Evolutionary conservation across 2,329 filamentous ascomycete genomes (phyloP), one percentile per base, ranked within the genome.

Genomic region (Nannizziopsis arthrosporioides): DNA sequence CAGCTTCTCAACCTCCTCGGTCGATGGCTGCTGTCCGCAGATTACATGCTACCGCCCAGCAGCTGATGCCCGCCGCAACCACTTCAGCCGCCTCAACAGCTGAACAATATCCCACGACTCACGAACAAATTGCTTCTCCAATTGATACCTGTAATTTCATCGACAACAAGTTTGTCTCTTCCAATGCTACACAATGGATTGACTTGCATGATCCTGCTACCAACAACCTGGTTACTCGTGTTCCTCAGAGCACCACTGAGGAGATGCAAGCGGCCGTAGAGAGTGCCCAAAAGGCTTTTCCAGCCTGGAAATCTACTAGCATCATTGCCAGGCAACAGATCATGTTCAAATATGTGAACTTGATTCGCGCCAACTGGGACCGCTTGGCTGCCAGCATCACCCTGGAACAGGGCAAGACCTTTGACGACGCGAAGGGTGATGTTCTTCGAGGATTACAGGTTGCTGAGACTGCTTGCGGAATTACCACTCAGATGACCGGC

Each of bases 401-500:
- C 5, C 67, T 82, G 17, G 79, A 82, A 67, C 79, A 82, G 64
- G 79, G 79, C 56, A 82, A 82, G 71, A 82, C 79, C 1, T 77
- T 82, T 62, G 76, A 76, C 31, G 79, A 82, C 64, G 79, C 79
- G n/a, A 74, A 69, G 59, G 79, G 78, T 50, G 79, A 82, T 64
- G 79, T 82, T 39, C 72, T 82, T 30, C 73, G 79, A 59, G 79
- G 79, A 52, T 65, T 82, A 51, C 79, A 82, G 64, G 79, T 82
- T 36, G 78, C 78, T 5, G 79, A 82, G 67, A 81, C 77, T 5
- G 76, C 78, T 30, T 82, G 79, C 57, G 79, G 78, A 40, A 82
- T 82, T 60, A 80, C 79, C 1, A 80, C 76, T 1, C 79, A 82
- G 62, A 68, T 82, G 59, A 75, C 75, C 7, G 79, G 79, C 32